Conservation (phyloP, 306 rosid species). For the Casuarina glauca region DNA sequence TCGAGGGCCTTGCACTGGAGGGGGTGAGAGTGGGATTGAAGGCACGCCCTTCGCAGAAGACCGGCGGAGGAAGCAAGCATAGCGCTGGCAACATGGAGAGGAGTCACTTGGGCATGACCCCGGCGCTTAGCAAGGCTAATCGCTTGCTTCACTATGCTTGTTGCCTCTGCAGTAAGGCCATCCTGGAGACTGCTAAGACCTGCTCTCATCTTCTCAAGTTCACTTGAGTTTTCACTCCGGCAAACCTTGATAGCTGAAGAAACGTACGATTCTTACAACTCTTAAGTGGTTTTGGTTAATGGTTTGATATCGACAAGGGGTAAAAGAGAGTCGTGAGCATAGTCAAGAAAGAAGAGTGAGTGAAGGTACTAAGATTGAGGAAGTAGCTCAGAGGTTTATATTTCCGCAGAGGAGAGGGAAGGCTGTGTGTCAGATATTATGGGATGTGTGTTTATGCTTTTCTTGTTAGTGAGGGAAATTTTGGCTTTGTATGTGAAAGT, state of each 20-base stretch:
- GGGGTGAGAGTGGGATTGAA: slow-evolving; percentile 84
- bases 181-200: slow-evolving; percentile 78
- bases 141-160: slow-evolving; percentile 70
- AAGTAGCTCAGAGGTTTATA: slow-evolving; percentile 15
- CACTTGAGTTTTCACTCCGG: not conserved
- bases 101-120: slow-evolving; percentile 92
- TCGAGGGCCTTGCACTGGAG: slow-evolving; percentile 92
- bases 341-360: not conserved
- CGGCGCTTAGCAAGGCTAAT: slow-evolving; percentile 67
- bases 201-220: slow-evolving; percentile 58
- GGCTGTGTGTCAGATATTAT: slow-evolving; percentile 32
- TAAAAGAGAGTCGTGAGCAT: not conserved
- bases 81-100: slow-evolving; percentile 90
- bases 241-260: not conserved
- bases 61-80: slow-evolving; percentile 81
- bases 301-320: slow-evolving; percentile 24
- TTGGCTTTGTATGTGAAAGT: slow-evolving; percentile 56
- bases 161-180: slow-evolving; percentile 69
- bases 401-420: slow-evolving; percentile 32
- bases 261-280: not conserved
- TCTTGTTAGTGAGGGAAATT: slow-evolving; percentile 93
- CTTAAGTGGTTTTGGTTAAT: slow-evolving; percentile 9
- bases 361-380: slow-evolving; percentile 3
- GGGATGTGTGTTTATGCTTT: slow-evolving; percentile 71
- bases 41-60: slow-evolving; percentile 71